Conservation (phyloP, 2,329 filamentous ascomycete species). For the Lachnellula hyalina region DNA sequence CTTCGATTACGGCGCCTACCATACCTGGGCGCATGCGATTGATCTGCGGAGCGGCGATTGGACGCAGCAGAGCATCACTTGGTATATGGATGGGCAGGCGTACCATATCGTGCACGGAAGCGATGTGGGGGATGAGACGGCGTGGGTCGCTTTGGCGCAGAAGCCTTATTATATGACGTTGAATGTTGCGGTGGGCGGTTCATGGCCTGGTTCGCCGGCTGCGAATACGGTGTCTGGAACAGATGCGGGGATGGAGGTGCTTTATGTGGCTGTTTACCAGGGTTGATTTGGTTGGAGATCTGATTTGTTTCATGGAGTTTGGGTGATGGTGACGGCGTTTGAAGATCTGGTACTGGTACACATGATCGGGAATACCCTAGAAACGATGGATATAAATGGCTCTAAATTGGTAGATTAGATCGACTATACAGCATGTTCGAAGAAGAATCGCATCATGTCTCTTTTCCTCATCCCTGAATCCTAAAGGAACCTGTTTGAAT, state of each 20-base stretch:
- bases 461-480: too few relatives aligned
- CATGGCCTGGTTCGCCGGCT: conserved; percentile 11
- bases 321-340: too few relatives aligned
- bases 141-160: conserved; percentile 12
- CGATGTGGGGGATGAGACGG: conserved; percentile 13
- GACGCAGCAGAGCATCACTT: conserved; percentile 20
- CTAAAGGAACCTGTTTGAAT: too few relatives aligned
- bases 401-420: too few relatives aligned
- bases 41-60: conserved; percentile 17
- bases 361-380: too few relatives aligned
- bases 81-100: conserved; percentile 18
- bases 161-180: conserved; percentile 14
- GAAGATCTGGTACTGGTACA: too few relatives aligned
- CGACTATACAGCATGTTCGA: too few relatives aligned
- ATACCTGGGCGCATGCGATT: conserved; percentile 21
- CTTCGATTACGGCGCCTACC: conserved; percentile 15
- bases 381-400: too few relatives aligned
- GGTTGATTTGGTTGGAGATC: too few relatives aligned
- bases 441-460: too few relatives aligned
- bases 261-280: conserved; percentile 21
- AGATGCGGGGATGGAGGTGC: conserved; percentile 20
- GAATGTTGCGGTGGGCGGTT: conserved; percentile 22
- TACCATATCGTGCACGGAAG: conserved; percentile 13
- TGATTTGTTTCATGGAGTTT: background rate
- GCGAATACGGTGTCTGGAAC: conserved; percentile 12